A percentile compares a stretch with the other conserved stretches of the same genome.
Evolutionary conservation across 2,329 filamentous ascomycete species (phyloP).

Genomic region (Neodidymelliopsis sp.): DNA sequence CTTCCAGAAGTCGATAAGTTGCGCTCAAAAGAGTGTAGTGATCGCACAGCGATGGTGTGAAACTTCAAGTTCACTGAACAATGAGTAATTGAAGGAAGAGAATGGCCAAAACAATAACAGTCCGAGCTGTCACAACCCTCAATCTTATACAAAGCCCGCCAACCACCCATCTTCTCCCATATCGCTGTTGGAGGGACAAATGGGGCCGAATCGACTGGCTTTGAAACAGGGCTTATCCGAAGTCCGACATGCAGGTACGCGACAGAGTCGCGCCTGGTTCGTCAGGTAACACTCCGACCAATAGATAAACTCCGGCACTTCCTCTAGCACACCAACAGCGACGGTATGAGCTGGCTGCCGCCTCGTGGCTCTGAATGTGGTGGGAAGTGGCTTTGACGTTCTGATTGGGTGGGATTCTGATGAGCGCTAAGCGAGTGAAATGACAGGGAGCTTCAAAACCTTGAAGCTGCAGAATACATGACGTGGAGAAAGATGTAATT

Average conservation of each 20-base stretch:
- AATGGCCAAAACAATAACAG: not conserved
- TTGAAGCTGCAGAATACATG: constrained; percentile 15
- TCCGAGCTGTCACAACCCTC: not conserved
- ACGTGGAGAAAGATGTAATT: constrained; percentile 12
- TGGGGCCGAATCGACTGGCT: constrained; percentile 8
- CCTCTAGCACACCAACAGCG: not conserved
- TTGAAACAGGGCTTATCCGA: constrained; percentile 19
- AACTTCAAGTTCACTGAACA: constrained; percentile 5
- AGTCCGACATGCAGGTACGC: constrained; percentile 20
- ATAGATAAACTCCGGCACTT: constrained; percentile 14
- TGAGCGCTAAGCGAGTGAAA: constrained; percentile 12
- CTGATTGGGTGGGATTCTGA: constrained; percentile 14
- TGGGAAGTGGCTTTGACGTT: constrained; percentile 1
- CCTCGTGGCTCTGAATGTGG: constrained; percentile 9
- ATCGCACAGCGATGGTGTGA: constrained; percentile 11
- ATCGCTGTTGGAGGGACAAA: constrained; percentile 2
- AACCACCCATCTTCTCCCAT: not conserved
- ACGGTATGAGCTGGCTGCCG: constrained; percentile 16
- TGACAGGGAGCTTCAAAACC: constrained; percentile 1
- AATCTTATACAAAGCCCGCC: constrained; percentile 6
- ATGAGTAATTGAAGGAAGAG: constrained; percentile 8
- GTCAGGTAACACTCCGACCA: constrained; percentile 9
- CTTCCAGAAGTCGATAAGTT: not conserved
- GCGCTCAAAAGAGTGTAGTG: constrained; percentile 3
- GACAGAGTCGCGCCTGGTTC: constrained; percentile 15